phyloP scores from a whole-genome alignment of 768 basidiomycete genomes.

The Amanita thiersii region DNA sequence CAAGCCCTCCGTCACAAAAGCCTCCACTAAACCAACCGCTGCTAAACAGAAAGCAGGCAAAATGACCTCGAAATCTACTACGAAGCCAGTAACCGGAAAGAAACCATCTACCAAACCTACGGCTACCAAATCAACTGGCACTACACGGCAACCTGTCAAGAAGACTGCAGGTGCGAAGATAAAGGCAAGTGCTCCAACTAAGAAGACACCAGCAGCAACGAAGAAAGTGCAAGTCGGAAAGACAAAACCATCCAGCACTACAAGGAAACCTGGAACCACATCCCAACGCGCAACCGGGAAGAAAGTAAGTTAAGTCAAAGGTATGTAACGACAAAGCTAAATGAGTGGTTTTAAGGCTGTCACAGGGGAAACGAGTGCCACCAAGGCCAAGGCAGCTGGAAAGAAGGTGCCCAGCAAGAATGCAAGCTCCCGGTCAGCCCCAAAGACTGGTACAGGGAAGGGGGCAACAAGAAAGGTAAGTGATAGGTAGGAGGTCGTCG shows the following conservation, averaged over 20 bases:
- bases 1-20: slow-evolving; percentile 19
- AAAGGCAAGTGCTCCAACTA: slow-evolving; percentile 21
- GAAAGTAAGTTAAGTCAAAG: slow-evolving; percentile 21
- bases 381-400: slow-evolving; percentile 34
- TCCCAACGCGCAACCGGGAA: slow-evolving; percentile 31
- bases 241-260: slow-evolving; percentile 22
- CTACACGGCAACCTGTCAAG: slow-evolving; percentile 9
- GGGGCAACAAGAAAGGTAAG: slow-evolving; percentile 10
- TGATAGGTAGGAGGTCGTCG: neutral
- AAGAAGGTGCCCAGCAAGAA: slow-evolving; percentile 26
- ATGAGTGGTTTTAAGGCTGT: slow-evolving; percentile 21
- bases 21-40: slow-evolving; percentile 14
- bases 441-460: slow-evolving; percentile 25
- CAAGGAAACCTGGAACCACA: slow-evolving; percentile 28
- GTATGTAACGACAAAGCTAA: neutral
- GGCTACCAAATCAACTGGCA: slow-evolving; percentile 14
- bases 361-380: slow-evolving; percentile 30
- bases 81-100: slow-evolving; percentile 17
- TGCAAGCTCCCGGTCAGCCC: slow-evolving; percentile 18
- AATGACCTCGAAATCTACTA: slow-evolving; percentile 12
- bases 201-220: slow-evolving; percentile 20
- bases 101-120: slow-evolving; percentile 20
- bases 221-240: slow-evolving; percentile 30
- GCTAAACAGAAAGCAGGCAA: slow-evolving; percentile 19
- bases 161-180: slow-evolving; percentile 22